Evolutionary conservation across 768 basidiomycete genomes (phyloP).

Genomic region (Peribolospora kevripleyi): DNA sequence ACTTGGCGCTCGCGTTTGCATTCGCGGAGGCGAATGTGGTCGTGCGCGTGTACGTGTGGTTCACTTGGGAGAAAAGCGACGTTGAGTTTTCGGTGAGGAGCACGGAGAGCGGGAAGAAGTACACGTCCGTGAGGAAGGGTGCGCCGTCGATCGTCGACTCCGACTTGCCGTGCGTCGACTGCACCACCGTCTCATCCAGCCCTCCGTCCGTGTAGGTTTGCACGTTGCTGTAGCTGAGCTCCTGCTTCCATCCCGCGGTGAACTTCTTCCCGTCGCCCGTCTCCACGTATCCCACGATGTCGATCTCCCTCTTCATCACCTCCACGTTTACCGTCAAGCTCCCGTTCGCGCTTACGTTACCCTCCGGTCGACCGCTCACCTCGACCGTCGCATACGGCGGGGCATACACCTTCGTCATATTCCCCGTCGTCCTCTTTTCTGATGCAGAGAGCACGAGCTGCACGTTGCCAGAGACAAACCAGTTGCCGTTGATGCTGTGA

Average conservation of each 20-base stretch:
- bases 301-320: background rate
- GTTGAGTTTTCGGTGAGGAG: no score
- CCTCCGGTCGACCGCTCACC: background rate
- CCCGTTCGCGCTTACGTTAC: background rate
- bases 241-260: background rate
- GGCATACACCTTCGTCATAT: background rate
- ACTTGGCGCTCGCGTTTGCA: conserved; percentile 1
- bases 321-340: background rate
- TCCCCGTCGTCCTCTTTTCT: background rate
- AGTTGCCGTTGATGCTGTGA: background rate
- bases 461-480: conserved; percentile 1
- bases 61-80: background rate
- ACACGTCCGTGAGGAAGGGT: background rate
- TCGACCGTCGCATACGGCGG: background rate
- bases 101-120: background rate
- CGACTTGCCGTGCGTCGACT: background rate
- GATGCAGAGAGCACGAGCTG: conserved; percentile 1
- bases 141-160: background rate
- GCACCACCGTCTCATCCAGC: background rate
- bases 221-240: background rate
- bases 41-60: background rate
- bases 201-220: background rate
- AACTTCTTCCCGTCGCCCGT: background rate
- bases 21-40: background rate
- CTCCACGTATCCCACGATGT: background rate